Evolutionary conservation across 164 flowering plant species (phyloP).

Genomic region (Brasenia schreberi): DNA sequence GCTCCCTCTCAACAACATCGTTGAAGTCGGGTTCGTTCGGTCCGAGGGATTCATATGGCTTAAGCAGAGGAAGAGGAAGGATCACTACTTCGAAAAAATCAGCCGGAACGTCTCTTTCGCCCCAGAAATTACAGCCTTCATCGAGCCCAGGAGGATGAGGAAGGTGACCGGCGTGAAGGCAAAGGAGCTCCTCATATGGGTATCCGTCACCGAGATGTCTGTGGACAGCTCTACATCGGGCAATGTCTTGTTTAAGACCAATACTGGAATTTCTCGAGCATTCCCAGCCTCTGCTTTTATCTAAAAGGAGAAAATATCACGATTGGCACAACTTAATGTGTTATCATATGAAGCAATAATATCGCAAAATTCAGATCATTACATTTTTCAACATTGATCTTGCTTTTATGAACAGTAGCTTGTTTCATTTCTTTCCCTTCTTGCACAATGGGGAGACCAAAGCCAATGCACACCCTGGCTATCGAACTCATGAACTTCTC

Average conservation of each 20-base stretch:
- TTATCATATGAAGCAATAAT: too few relatives aligned
- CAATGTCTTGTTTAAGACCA: neutral
- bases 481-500: too few relatives aligned
- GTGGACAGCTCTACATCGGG: slow-evolving; percentile 6
- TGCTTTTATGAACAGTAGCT: too few relatives aligned
- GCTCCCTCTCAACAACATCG: slow-evolving; percentile 15
- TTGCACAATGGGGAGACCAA: too few relatives aligned
- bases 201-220: slow-evolving; percentile 18
- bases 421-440: too few relatives aligned
- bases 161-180: slow-evolving; percentile 30
- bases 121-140: slow-evolving; percentile 12
- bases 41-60: slow-evolving; percentile 29
- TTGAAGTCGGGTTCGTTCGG: slow-evolving; percentile 19
- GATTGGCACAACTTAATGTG: too few relatives aligned
- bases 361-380: too few relatives aligned
- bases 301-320: too few relatives aligned
- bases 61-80: slow-evolving; percentile 19
- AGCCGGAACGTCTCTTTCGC: slow-evolving; percentile 21
- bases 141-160: slow-evolving; percentile 15
- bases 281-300: neutral
- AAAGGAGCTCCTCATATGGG: slow-evolving; percentile 26
- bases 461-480: too few relatives aligned
- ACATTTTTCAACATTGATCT: too few relatives aligned
- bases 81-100: slow-evolving; percentile 22
- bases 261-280: slow-evolving; percentile 10